Base-by-base conservation (phyloP, 129 eudicot species). In the Helianthus annuus region DNA sequence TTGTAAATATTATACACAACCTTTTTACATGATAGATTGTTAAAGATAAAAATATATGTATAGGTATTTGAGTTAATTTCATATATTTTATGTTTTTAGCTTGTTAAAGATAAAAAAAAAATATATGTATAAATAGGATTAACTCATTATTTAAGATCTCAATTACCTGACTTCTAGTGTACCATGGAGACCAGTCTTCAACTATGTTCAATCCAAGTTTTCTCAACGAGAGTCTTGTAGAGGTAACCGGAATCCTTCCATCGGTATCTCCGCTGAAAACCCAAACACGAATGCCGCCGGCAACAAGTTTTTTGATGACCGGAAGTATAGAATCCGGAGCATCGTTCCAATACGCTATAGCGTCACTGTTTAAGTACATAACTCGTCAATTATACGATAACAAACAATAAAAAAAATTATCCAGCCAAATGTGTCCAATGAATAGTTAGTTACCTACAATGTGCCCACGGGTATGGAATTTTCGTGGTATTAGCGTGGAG, bases 171-270 rank as follows among this genome's bases (percentile, higher is more conserved):
- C 67, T 56, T 13, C 68, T 76, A 66, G 48, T 83, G 78, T 87
- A 92, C 98, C 98, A 92, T 5, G 96, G 95, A 72, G 84, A 71
- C 96, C 98, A 92, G 14, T 92, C 96, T 74, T 89, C 40, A 36
- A 66, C 68, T 15, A 80, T 89, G 7, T 85, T 81, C 61, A 89
- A 75, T 5, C 92, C 95, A 54, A 92, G 85, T 73, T 92, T 92
- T 32, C 42, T 83, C 29, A 92, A 73, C 0, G 89, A 65, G 48
- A 76, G 84, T 66, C 95, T 85, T n/a, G 95, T 91, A 52, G 91
- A 69, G 19, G 96, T 88, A 48, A 88, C 96, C 27, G 97, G 97
- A 36, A 91, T 85, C 80, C 97, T 82, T 60, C 97, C 97, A 72
- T 91, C 97, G 0, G 82, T 85, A 63, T 85, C 97, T 59, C 97